These are phyloP conservation scores for Torulaspora globosa DNA, from an alignment of 1,139 yeast genomes.

Conservation along the genomic window DNA sequence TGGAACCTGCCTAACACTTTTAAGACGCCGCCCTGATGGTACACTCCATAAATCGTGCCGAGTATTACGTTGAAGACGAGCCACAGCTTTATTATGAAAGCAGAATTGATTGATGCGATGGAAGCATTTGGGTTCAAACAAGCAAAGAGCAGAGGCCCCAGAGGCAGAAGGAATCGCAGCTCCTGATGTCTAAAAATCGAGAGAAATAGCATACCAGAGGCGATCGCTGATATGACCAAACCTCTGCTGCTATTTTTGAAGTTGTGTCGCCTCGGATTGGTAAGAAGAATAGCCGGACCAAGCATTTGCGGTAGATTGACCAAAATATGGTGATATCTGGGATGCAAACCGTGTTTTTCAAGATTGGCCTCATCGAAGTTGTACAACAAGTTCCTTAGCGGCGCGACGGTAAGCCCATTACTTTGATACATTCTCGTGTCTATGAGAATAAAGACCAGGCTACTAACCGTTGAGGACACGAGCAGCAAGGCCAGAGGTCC, in stretches of 20 bases:
- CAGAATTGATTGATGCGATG: background rate
- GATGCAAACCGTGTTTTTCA: slow-evolving; percentile 77
- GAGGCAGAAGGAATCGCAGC: slow-evolving; percentile 73
- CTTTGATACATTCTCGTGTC: slow-evolving; percentile 48
- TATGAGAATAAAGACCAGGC: slow-evolving; percentile 42
- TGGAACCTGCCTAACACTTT: slow-evolving; percentile 50
- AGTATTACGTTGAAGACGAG: slow-evolving; percentile 57
- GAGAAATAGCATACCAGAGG: slow-evolving; percentile 58
- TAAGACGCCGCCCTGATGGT: slow-evolving; percentile 88
- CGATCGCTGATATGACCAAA: slow-evolving; percentile 54
- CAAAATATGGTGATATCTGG: slow-evolving; percentile 66
- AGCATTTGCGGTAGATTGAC: slow-evolving; percentile 73
- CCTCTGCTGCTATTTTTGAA: slow-evolving; percentile 14
- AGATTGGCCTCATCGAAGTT: slow-evolving; percentile 59
- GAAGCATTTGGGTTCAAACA: slow-evolving; percentile 18
- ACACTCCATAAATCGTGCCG: slow-evolving; percentile 66
- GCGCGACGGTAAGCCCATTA: slow-evolving; percentile 52
- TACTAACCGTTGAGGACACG: slow-evolving; percentile 39
- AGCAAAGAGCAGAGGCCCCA: slow-evolving; percentile 65
- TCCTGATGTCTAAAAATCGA: slow-evolving; percentile 90
- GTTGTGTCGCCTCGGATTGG: slow-evolving; percentile 36
- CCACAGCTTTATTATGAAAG: slow-evolving; percentile 43
- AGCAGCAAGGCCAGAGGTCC: slow-evolving; percentile 32
- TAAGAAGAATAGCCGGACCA: slow-evolving; percentile 65
- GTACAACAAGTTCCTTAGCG: slow-evolving; percentile 70